Conservation (phyloP, 75 land plant species). For the Adiantum capillusveneris region DNA sequence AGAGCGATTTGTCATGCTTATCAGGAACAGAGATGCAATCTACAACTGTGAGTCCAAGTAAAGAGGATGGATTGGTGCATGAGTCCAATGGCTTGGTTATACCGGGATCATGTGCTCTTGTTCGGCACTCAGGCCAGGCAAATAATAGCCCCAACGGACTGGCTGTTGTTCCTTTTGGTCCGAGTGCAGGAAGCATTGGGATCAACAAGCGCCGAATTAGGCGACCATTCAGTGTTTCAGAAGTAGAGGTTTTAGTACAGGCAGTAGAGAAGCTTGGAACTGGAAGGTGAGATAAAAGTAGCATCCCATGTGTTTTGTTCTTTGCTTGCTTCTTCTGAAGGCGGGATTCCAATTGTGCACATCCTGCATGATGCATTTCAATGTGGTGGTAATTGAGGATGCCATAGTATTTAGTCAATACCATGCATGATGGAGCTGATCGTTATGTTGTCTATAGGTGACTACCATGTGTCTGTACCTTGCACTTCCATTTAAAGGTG, state of each 20-base stretch:
- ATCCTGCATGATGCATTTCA: no score
- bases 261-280: constrained; percentile 47
- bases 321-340: no score
- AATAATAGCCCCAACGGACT: constrained; percentile 12
- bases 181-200: constrained; percentile 14
- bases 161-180: constrained; percentile 36
- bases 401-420: no score
- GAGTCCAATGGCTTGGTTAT: constrained; percentile 12
- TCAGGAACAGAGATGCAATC: constrained; percentile 17
- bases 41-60: not conserved
- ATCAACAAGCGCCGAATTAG: constrained; percentile 32
- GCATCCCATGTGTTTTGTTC: no score
- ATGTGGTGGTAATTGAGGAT: no score
- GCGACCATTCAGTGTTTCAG: constrained; percentile 35
- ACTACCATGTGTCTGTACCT: no score
- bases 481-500: no score
- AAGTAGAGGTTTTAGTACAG: constrained; percentile 35
- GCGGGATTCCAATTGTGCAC: no score
- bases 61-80: not conserved
- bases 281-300: constrained; percentile 36
- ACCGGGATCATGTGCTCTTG: constrained; percentile 20
- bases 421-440: no score
- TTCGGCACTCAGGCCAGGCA: constrained; percentile 18
- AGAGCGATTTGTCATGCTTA: no score
- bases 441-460: no score